Evolutionary conservation across 768 basidiomycete genomes (phyloP).

Genomic region (Hygrophoropsis aurantiaca): DNA sequence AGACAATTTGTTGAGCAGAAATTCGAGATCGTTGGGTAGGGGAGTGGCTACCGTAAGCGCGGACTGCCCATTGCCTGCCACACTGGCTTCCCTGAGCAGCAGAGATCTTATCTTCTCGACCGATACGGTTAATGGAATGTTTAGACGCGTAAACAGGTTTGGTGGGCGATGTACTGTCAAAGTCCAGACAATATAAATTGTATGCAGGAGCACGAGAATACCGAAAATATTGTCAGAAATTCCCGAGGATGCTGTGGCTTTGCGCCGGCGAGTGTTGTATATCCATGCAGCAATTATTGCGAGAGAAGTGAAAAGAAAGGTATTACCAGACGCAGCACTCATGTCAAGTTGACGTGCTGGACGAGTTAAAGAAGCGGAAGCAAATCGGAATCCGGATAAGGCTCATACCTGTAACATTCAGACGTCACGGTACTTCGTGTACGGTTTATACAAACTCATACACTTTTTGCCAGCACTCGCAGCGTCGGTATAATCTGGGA

Average conservation of each 20-base stretch:
- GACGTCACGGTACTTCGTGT: too few relatives aligned
- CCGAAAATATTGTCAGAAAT: constrained; percentile 26
- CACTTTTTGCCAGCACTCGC: too few relatives aligned
- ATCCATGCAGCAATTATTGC: constrained; percentile 13
- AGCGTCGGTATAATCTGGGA: too few relatives aligned
- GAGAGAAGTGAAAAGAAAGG: constrained; percentile 2
- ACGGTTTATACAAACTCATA: too few relatives aligned
- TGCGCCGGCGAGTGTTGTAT: constrained; percentile 3
- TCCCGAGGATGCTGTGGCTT: constrained; percentile 10
- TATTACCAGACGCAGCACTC: background rate
- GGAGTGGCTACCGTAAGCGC: constrained; percentile 8
- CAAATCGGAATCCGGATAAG: constrained; percentile 1
- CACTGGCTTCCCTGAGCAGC: constrained; percentile 39
- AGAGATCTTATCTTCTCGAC: constrained; percentile 50
- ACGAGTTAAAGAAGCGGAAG: background rate
- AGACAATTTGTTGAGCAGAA: constrained; percentile 53
- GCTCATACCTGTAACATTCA: too few relatives aligned
- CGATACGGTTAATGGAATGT: constrained; percentile 53
- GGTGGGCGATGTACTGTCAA: constrained; percentile 50
- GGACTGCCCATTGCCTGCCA: constrained; percentile 7
- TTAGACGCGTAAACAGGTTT: constrained; percentile 61
- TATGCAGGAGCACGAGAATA: constrained; percentile 47
- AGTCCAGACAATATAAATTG: constrained; percentile 47
- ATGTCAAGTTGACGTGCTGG: background rate
- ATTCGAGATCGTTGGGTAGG: constrained; percentile 49